Base-by-base conservation (phyloP, 2,329 filamentous ascomycete genomes). In the Fusarium staphyleae region DNA sequence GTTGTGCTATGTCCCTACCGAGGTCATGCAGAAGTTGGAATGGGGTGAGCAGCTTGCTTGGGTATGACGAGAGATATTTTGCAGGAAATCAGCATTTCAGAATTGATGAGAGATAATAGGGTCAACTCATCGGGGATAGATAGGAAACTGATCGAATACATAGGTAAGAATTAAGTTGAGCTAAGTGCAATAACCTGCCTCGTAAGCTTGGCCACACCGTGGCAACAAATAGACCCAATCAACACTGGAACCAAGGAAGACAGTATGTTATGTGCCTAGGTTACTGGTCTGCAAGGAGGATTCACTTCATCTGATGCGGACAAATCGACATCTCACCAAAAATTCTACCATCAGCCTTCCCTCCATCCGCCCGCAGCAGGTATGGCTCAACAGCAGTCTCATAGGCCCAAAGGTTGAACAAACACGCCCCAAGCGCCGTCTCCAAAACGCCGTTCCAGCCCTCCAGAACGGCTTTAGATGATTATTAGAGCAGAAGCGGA, bases 341-440 rank as follows among this genome's bases (percentile, higher is more conserved):
- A 60, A 60, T 50, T 36, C 28, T 29, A 57, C 42, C 49, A 52
- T 62, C 54, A 63, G 52, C 55, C 55, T 68, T 68, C 65, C 62
- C 29, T 57, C 57, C 62, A 63, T 55, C 66, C 65, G 63, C 52
- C 48, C 46, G 60, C 48, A 61, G 52, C 53, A 37, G 57, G 36
- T 49, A 47, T 61, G 48, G 53, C 66, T 67, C 66, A 68, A 68
- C 66, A 68, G 62, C 54, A 68, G 63, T 55, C 55, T 67, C 60
- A 61, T 36, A 37, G 48, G 39, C 36, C 47, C 47, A 47, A 47
- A 54, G 43, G 37, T 34, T 37, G 36, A 33, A 36, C 47, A 37
- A 19, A 52, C 34, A 44, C 49, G 57, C 39, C 43, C 49, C 52
- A 49, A 15, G 19, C 29, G 16, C 26, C 19, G 29, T 37, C 24